A percentile compares a stretch with the other conserved stretches of the same genome.
Conservation (phyloP, 306 rosid genomes). For the Elaeagnus macrophylla region DNA sequence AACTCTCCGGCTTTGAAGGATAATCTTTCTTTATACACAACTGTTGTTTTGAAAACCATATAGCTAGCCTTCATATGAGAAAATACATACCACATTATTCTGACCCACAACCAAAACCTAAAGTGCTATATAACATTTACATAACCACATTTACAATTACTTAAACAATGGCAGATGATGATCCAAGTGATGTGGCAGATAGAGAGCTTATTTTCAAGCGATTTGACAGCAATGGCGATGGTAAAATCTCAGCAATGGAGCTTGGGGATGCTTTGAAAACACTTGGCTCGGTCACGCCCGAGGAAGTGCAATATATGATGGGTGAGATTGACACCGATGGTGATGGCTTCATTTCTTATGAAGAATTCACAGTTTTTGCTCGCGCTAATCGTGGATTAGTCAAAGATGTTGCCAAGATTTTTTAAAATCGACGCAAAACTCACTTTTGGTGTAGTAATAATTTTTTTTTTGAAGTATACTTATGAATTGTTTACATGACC, state of each 20-base stretch:
- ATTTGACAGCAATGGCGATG: constrained; percentile 59
- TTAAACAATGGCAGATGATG: constrained; percentile 27
- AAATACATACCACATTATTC: too few species aligned
- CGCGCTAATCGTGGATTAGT: constrained; percentile 52
- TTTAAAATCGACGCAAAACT: constrained; percentile 24
- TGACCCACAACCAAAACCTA: too few species aligned
- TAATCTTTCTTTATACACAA: too few species aligned
- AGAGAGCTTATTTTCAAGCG: constrained; percentile 56
- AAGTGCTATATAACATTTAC: too few species aligned
- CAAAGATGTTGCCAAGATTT: constrained; percentile 65
- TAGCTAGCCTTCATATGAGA: too few species aligned
- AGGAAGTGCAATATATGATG: constrained; percentile 50
- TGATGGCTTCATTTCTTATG: constrained; percentile 54
- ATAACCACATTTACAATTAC: too few species aligned
- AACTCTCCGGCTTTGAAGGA: too few species aligned
- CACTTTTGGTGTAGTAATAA: background rate
- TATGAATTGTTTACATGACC: too few species aligned
- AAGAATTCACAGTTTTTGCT: constrained; percentile 56
- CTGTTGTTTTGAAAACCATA: too few species aligned
- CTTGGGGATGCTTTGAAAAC: constrained; percentile 56
- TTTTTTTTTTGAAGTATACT: too few species aligned
- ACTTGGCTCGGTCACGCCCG: constrained; percentile 44
- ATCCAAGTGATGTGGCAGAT: constrained; percentile 37
- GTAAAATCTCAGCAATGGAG: constrained; percentile 57
- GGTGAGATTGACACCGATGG: constrained; percentile 20